These are phyloP conservation scores for Lasiosphaeria miniovina DNA, from an alignment of 495 filamentous ascomycete species.

Conservation along the genomic window DNA sequence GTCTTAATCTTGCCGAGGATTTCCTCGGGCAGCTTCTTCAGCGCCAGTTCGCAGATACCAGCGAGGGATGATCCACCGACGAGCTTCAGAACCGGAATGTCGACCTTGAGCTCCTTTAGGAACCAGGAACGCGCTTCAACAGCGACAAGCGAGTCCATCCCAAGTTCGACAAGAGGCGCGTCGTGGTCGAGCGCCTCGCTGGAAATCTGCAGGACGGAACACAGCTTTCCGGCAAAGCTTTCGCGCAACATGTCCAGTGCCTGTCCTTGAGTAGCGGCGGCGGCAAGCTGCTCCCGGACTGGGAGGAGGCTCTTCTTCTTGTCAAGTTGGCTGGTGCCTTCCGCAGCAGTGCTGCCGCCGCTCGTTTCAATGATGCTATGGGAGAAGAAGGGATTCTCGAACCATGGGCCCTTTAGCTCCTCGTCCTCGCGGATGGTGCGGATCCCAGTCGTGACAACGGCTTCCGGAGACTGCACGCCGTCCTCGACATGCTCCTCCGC, in stretches of 20 bases:
- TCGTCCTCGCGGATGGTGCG: not conserved
- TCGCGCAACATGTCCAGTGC: not conserved
- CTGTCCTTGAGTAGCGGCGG: not conserved
- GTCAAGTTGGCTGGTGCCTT: too few species aligned
- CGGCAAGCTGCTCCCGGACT: not conserved
- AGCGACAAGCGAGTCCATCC: slow-evolving; percentile 37
- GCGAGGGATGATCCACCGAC: slow-evolving; percentile 13
- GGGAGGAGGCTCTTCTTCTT: too few species aligned
- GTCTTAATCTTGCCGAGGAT: too few species aligned
- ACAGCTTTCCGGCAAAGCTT: slow-evolving; percentile 2
- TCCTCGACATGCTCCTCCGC: not conserved
- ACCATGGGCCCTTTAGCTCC: too few species aligned
- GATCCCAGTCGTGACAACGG: not conserved
- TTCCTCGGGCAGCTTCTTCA: too few species aligned
- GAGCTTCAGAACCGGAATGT: slow-evolving; percentile 23
- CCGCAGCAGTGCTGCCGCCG: too few species aligned
- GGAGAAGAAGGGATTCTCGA: too few species aligned
- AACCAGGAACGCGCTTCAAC: slow-evolving; percentile 34
- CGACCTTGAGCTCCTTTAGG: slow-evolving; percentile 24
- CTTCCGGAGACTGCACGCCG: not conserved
- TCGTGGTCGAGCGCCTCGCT: slow-evolving; percentile 1
- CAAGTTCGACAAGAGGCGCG: slow-evolving; percentile 14
- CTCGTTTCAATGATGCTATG: too few species aligned
- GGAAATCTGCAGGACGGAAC: slow-evolving; percentile 5
- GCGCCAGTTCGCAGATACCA: not conserved